A percentile compares a stretch with the other conserved stretches of the same genome.
Evolutionary conservation across 2,329 filamentous ascomycete species (phyloP).

Genomic region (Trichoderma sp.): DNA sequence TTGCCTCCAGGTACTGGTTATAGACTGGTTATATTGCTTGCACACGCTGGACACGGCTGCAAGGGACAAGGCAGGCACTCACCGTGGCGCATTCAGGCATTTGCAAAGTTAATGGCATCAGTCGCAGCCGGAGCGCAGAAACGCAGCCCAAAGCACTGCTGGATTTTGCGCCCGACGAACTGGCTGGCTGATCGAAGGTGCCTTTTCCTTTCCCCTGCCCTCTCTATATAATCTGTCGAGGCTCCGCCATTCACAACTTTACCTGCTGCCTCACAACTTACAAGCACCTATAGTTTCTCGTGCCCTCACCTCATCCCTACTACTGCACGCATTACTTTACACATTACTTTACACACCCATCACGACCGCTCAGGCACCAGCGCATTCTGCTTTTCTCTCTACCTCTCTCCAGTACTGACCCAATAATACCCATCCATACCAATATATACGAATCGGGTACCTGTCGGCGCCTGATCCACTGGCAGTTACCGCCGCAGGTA

Average conservation of each 20-base stretch:
- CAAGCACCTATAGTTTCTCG: not conserved
- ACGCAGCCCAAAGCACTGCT: not conserved
- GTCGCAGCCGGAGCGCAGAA: not conserved
- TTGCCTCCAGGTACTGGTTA: not conserved
- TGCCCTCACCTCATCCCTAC: not conserved
- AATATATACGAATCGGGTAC: not conserved
- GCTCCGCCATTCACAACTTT: not conserved
- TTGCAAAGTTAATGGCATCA: not conserved
- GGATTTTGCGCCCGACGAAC: not conserved
- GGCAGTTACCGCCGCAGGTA: conserved; percentile 8
- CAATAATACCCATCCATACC: not conserved
- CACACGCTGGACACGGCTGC: not conserved
- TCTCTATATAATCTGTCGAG: not conserved
- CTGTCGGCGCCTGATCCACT: not conserved
- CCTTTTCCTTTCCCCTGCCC: not conserved
- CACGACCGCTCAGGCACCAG: not conserved
- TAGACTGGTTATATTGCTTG: not conserved
- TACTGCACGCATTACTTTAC: not conserved
- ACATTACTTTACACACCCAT: not conserved
- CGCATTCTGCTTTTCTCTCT: not conserved
- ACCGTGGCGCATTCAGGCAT: not conserved
- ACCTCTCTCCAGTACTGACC: too few relatives aligned
- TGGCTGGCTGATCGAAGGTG: not conserved
- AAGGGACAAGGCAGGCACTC: not conserved
- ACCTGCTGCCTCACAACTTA: not conserved